phyloP scores from a whole-genome alignment of 345 rosid species.

The Murraya paniculata region DNA sequence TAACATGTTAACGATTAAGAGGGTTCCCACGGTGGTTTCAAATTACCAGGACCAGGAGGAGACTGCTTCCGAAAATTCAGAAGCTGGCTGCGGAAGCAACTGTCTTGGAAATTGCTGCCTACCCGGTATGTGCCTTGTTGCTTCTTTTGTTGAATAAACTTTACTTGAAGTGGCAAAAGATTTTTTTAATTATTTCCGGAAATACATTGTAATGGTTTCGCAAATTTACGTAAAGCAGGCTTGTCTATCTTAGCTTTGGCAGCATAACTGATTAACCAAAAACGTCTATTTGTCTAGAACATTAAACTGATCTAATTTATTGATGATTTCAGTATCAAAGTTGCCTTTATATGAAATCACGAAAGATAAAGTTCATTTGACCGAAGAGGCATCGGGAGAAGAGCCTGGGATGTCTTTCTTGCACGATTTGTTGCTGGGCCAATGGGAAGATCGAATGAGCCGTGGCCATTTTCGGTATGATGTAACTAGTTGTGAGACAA shows the following conservation, averaged over 20 bases:
- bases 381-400: slow-evolving; percentile 10
- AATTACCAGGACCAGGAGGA: slow-evolving; percentile 32
- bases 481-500: slow-evolving; percentile 47
- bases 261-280: too few species aligned
- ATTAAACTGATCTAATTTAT: neutral
- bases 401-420: slow-evolving; percentile 7
- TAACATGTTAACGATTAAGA: slow-evolving; percentile 38
- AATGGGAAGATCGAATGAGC: slow-evolving; percentile 55
- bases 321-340: slow-evolving; percentile 29
- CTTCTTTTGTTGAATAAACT: too few species aligned
- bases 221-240: too few species aligned
- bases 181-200: too few species aligned
- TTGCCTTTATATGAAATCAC: slow-evolving; percentile 42
- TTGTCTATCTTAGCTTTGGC: too few species aligned
- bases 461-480: slow-evolving; percentile 50
- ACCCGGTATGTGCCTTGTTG: slow-evolving; percentile 12
- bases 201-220: too few species aligned
- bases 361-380: slow-evolving; percentile 15
- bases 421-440: slow-evolving; percentile 22
- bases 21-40: slow-evolving; percentile 35
- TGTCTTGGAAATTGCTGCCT: slow-evolving; percentile 40
- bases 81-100: slow-evolving; percentile 29
- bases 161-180: too few species aligned
- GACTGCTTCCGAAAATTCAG: neutral
- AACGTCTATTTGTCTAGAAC: too few species aligned